Base-by-base conservation (phyloP, 257 asterid genomes). In the Euphrasia confusa region DNA sequence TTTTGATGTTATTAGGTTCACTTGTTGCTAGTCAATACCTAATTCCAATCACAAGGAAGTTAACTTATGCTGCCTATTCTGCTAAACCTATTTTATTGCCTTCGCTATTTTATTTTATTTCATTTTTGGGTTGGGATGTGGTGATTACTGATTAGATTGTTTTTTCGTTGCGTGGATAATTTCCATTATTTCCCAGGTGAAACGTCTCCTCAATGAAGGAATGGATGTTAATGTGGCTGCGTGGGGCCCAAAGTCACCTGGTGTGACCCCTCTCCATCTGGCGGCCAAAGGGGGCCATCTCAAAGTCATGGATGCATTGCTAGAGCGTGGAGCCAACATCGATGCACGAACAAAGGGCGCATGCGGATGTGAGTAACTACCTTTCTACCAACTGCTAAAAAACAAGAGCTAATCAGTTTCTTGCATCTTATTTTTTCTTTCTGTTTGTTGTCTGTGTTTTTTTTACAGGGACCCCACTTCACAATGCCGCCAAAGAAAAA, bases 261-360 rank as follows among this genome's bases (percentile, higher is more conserved):
- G 99, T 42, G 77, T 89, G 74, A 92, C 96, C 74, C 99, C 99
- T 30, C 93, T 93, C 68, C 99, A 93, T 76, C 95, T 93, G 67
- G 99, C 99, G 64, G 97, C 99, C 68, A 87, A 89, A 74, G 97
- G 96, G 58, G 99, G 99, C 30, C 97, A 93, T 61, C 77, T 84
- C 15, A 79, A 79, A 75, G 88, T 93, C 54, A 93, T 93, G 99
- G 97, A 89, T 71, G 84, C 70, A 71, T 70, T 93, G 83, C 85
- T 93, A 26, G 97, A 78, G 68, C 83, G 77, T 40, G 99, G 97
- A 73, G 99, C 97, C 68, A 70, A 93, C 66, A 93, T 93, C 48
- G 99, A 93, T 66, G 99, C 99, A 3, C 89, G 99, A 48, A 87
- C 96, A 5, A 93, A 89, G 84, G 97, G 99, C 60, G 94, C 94